phyloP scores from a whole-genome alignment of 2,329 filamentous ascomycete species.

The Aureobasidium sp. region DNA sequence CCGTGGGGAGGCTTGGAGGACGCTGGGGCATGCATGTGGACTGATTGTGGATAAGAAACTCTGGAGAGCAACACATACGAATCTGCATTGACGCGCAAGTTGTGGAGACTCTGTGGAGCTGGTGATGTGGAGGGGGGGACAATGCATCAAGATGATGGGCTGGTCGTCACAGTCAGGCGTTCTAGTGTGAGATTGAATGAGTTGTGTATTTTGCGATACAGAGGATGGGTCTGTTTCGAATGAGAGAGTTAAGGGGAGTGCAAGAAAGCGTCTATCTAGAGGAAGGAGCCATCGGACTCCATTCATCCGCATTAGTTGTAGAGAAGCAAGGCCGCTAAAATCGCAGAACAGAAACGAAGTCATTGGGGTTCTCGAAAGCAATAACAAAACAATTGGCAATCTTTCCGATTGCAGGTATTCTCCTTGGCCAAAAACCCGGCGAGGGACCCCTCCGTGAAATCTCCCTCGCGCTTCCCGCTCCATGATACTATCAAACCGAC shows the following conservation, averaged over 20 bases:
- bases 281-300: neutral
- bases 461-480: neutral
- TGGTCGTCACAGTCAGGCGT: neutral
- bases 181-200: neutral
- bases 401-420: conserved; percentile 8
- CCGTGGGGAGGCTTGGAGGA: neutral
- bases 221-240: conserved; percentile 5
- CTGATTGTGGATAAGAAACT: conserved; percentile 5
- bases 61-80: conserved; percentile 3
- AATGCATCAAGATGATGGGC: neutral
- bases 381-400: conserved; percentile 3
- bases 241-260: neutral
- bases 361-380: conserved; percentile 2
- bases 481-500: conserved; percentile 4
- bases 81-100: neutral
- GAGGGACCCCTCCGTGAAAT: neutral
- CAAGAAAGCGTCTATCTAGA: conserved; percentile 11
- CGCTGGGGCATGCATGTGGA: conserved; percentile 6
- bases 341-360: conserved; percentile 9
- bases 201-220: neutral
- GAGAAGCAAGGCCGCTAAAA: neutral
- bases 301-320: conserved; percentile 5
- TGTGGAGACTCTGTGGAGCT: neutral
- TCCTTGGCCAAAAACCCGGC: neutral
- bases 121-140: neutral